A percentile compares a stretch with the other conserved stretches of the same genome.
Conservation (phyloP, 2,329 filamentous ascomycete species). For the Botryotinia narcissicola region DNA sequence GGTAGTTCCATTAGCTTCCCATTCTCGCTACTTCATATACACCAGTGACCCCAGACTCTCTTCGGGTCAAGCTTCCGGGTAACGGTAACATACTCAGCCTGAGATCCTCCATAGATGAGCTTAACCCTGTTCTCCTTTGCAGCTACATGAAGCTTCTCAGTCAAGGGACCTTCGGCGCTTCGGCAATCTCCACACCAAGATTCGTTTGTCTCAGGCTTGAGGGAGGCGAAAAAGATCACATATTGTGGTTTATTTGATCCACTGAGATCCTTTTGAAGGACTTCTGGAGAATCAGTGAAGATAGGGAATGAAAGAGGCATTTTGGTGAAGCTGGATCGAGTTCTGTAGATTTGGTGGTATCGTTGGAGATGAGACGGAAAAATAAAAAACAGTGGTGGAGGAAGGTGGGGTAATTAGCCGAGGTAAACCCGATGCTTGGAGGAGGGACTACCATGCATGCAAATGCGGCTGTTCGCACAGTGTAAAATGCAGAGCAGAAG, state of each 20-base stretch:
- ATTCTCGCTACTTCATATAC: not conserved
- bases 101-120: slow-evolving; percentile 7
- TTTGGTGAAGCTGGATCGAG: not conserved
- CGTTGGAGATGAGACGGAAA: not conserved
- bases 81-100: not conserved
- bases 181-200: slow-evolving; percentile 17
- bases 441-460: too few relatives aligned
- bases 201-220: slow-evolving; percentile 1
- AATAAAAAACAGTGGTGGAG: not conserved
- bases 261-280: not conserved
- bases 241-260: slow-evolving; percentile 6
- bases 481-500: too few relatives aligned
- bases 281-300: not conserved
- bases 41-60: not conserved
- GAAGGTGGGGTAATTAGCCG: slow-evolving; percentile 2
- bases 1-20: not conserved
- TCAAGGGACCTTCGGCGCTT: not conserved
- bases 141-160: not conserved
- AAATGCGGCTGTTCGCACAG: not conserved
- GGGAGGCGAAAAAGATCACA: slow-evolving; percentile 9
- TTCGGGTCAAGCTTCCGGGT: too few relatives aligned
- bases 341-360: not conserved
- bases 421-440: not conserved
- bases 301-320: slow-evolving; percentile 13
- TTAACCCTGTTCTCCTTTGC: not conserved